Conservation (phyloP, 768 basidiomycete genomes). For the Collybiopsis confluens region DNA sequence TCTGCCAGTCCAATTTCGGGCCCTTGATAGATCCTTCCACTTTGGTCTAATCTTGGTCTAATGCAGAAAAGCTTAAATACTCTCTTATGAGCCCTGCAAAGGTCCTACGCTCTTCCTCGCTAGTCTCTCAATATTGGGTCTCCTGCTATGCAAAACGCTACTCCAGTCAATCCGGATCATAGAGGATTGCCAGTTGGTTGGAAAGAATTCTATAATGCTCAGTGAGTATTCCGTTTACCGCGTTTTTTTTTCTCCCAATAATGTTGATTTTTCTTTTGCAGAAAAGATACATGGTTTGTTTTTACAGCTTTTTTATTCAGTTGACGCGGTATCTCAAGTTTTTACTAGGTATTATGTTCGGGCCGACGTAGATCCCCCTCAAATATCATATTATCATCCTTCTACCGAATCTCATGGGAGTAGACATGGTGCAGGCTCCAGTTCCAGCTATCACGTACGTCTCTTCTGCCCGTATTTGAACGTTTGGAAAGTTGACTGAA, state of each 20-base stretch:
- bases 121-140: not conserved
- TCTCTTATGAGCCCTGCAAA: no score
- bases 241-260: not conserved
- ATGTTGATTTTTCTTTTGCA: not conserved
- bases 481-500: not conserved
- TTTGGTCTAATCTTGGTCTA: not conserved
- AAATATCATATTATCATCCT: slow-evolving; percentile 31
- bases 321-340: not conserved
- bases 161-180: slow-evolving; percentile 2
- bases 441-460: not conserved
- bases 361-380: slow-evolving; percentile 24
- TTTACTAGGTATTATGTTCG: slow-evolving; percentile 30
- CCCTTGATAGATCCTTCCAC: not conserved
- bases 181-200: not conserved
- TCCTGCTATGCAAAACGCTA: not conserved
- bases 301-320: not conserved
- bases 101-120: not conserved
- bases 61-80: no score
- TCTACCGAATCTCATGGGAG: not conserved
- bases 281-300: slow-evolving; percentile 5
- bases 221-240: not conserved
- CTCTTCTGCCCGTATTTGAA: not conserved
- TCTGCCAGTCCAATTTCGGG: not conserved
- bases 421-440: not conserved
- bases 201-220: not conserved